Percentiles rank a stretch among this genome's conserved stretches.
These are phyloP conservation scores for Brassica carinata DNA, from an alignment of 345 rosid genomes.

Conservation along the genomic window DNA sequence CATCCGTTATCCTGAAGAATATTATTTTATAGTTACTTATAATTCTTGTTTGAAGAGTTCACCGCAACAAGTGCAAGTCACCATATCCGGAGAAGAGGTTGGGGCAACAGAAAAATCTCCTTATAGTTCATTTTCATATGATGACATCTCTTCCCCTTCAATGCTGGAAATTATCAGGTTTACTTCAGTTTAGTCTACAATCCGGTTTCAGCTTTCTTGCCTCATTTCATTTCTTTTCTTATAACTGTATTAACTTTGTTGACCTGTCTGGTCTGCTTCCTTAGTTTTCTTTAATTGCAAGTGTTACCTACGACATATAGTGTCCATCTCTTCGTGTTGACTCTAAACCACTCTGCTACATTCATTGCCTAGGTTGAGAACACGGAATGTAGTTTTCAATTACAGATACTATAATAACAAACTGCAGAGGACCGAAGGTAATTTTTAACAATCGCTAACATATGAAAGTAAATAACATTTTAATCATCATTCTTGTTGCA, in stretches of 20 bases:
- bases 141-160: conserved; percentile 71
- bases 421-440: conserved; percentile 94
- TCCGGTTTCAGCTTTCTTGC: conserved; percentile 12
- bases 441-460: conserved; percentile 9
- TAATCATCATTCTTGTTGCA: neutral
- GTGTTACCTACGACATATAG: conserved; percentile 3
- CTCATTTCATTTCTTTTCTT: conserved; percentile 2
- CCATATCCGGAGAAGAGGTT: conserved; percentile 84
- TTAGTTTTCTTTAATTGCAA: conserved; percentile 16
- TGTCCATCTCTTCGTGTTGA: conserved; percentile 15
- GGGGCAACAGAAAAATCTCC: conserved; percentile 86
- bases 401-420: conserved; percentile 89
- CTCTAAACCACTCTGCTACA: conserved; percentile 26
- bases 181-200: conserved; percentile 45
- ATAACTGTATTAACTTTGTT: conserved; percentile 6
- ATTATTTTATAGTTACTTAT: conserved; percentile 6
- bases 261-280: conserved; percentile 12
- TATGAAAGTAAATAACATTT: neutral
- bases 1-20: conserved; percentile 4
- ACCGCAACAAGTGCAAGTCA: conserved; percentile 62
- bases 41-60: conserved; percentile 54
- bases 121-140: conserved; percentile 65
- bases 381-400: conserved; percentile 91
- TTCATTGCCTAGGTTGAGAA: conserved; percentile 75
- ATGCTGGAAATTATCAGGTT: conserved; percentile 77